Percentiles rank a stretch among this genome's conserved stretches.
phyloP scores from a whole-genome alignment of 176 grass and related monocot species.

The Aegilops tauschii region DNA sequence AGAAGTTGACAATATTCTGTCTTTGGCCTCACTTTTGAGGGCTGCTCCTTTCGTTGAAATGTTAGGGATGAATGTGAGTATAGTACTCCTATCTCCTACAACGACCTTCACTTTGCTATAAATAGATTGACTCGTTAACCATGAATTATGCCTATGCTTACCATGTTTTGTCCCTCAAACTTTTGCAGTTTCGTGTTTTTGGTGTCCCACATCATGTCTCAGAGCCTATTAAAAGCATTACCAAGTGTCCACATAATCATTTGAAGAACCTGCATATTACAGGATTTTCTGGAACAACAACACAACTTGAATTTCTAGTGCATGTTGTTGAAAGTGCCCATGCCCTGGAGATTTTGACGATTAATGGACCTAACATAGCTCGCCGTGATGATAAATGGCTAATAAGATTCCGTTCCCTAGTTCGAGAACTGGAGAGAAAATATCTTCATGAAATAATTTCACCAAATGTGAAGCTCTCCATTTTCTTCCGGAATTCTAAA shows the following conservation, averaged over 20 bases:
- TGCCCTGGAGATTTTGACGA: neutral
- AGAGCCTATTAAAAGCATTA: neutral
- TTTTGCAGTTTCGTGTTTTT: neutral
- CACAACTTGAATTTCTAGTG: slow-evolving; percentile 15
- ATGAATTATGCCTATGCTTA: neutral
- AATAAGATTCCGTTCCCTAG: neutral
- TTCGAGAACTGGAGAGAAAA: neutral
- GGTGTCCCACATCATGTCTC: neutral
- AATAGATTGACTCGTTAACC: neutral
- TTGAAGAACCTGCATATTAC: neutral
- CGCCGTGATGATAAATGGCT: neutral
- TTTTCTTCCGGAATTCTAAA: neutral
- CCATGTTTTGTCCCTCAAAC: neutral
- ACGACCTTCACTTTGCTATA: neutral
- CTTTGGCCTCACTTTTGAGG: neutral
- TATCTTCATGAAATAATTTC: neutral
- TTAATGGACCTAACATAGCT: neutral
- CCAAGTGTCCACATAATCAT: neutral
- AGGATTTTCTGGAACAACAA: neutral
- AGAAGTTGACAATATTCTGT: neutral
- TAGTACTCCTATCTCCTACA: neutral
- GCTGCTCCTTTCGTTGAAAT: neutral
- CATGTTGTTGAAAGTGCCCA: slow-evolving; percentile 15
- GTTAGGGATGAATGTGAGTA: neutral
- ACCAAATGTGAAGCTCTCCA: neutral